A percentile compares a stretch with the other conserved stretches of the same genome.
phyloP scores from a whole-genome alignment of 2,329 filamentous ascomycete genomes.

The Stagonosporopsis rhizophila region DNA sequence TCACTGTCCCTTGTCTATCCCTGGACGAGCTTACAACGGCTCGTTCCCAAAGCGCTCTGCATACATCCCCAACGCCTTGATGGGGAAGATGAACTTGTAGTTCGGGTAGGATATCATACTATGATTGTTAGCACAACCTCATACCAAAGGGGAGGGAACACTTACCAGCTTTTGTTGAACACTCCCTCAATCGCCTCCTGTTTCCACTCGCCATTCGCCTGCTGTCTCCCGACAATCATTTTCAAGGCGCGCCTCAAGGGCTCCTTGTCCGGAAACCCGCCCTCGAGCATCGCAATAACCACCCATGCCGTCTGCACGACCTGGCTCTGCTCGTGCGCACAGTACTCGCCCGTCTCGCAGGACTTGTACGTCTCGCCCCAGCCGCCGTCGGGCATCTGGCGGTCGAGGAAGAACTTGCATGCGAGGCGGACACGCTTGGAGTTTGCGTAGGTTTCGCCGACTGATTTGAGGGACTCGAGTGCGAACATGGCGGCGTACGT shows the following conservation, averaged over 20 bases:
- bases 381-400: conserved; percentile 87
- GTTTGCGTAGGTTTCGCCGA: conserved; percentile 81
- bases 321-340: conserved; percentile 79
- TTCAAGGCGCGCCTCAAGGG: conserved; percentile 76
- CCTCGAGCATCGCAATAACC: conserved; percentile 80
- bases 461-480: conserved; percentile 80
- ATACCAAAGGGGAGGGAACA: conserved; percentile 24
- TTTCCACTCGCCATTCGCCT: conserved; percentile 88
- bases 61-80: conserved; percentile 94
- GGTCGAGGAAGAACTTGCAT: conserved; percentile 84
- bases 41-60: conserved; percentile 53
- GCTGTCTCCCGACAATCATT: conserved; percentile 85
- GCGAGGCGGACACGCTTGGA: conserved; percentile 74
- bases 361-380: conserved; percentile 96
- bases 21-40: background rate
- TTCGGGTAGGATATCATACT: conserved; percentile 99
- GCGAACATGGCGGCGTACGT: conserved; percentile 98
- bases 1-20: too few relatives aligned
- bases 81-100: conserved; percentile 96
- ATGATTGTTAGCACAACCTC: conserved; percentile 21
- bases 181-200: conserved; percentile 97
- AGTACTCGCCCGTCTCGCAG: conserved; percentile 78
- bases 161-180: conserved; percentile 94
- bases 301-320: conserved; percentile 97
- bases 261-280: conserved; percentile 76